A percentile compares a stretch with the other conserved stretches of the same genome.
phyloP scores from a whole-genome alignment of 2,329 filamentous ascomycete species.

The Hirsutella minnesotensis region DNA sequence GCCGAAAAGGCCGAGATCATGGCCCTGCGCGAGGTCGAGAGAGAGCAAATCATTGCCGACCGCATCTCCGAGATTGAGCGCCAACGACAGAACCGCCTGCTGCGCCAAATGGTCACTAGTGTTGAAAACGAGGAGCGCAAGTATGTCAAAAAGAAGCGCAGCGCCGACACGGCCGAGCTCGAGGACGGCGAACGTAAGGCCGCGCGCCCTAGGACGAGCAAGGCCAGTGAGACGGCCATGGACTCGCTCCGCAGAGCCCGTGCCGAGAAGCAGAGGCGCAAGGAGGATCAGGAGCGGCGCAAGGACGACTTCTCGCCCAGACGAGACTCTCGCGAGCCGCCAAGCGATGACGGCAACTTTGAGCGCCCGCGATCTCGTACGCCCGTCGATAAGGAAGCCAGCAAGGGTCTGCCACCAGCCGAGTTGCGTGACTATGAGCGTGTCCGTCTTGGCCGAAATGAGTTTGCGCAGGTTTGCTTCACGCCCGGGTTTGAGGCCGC shows the following conservation, averaged over 20 bases:
- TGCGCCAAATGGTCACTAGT: conserved; percentile 63
- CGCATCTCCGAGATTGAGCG: conserved; percentile 74
- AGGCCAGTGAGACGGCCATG: conserved; percentile 46
- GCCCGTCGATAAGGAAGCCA: conserved; percentile 47
- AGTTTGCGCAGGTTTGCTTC: conserved; percentile 87
- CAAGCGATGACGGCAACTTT: conserved; percentile 76
- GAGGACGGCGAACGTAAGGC: conserved; percentile 67
- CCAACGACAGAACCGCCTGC: conserved; percentile 68
- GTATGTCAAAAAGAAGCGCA: conserved; percentile 54
- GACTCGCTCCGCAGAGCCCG: conserved; percentile 53
- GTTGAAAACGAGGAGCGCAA: conserved; percentile 50
- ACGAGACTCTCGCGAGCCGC: conserved; percentile 36
- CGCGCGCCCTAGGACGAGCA: conserved; percentile 52
- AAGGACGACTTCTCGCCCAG: conserved; percentile 35
- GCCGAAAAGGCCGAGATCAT: conserved; percentile 70
- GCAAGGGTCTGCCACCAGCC: conserved; percentile 58
- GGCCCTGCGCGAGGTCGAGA: conserved; percentile 78
- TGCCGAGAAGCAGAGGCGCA: conserved; percentile 43
- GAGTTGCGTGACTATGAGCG: conserved; percentile 75
- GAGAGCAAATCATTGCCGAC: conserved; percentile 81
- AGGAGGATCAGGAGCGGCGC: conserved; percentile 46
- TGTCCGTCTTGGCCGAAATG: conserved; percentile 69
- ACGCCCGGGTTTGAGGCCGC: conserved; percentile 78
- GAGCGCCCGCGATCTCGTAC: conserved; percentile 43
- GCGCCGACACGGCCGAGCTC: conserved; percentile 65